A percentile compares a stretch with the other conserved stretches of the same genome.
Evolutionary conservation across 2,329 filamentous ascomycete species (phyloP).

Genomic region (Penicillium hordei): DNA sequence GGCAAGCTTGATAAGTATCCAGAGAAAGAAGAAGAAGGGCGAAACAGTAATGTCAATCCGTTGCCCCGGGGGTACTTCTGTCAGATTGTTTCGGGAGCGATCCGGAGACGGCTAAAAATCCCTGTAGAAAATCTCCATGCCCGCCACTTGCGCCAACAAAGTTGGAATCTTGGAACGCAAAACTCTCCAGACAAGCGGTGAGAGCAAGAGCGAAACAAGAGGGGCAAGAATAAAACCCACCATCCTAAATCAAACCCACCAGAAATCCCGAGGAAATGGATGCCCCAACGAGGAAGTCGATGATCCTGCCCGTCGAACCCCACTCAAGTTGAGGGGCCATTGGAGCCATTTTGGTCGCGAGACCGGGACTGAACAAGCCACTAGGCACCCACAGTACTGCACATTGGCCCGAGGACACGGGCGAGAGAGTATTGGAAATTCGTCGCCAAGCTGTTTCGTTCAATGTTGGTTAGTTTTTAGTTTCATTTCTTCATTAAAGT

Average conservation of each 20-base stretch:
- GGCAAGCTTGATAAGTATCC: not conserved
- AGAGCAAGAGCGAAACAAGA: conserved; percentile 7
- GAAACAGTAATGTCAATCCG: not conserved
- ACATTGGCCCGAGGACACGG: conserved; percentile 11
- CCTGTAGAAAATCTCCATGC: conserved; percentile 11
- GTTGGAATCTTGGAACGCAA: not conserved
- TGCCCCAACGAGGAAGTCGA: conserved; percentile 22
- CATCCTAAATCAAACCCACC: conserved; percentile 12
- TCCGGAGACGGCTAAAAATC: conserved; percentile 2
- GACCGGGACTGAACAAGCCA: conserved; percentile 18
- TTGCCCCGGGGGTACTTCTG: conserved; percentile 8
- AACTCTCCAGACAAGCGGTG: conserved; percentile 25
- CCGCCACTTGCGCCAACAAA: not conserved
- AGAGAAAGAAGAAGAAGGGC: not conserved
- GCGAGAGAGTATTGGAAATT: conserved; percentile 9
- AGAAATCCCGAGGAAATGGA: conserved; percentile 23
- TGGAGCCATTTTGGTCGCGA: conserved; percentile 7
- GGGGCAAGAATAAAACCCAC: conserved; percentile 11
- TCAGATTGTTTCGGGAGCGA: not conserved
- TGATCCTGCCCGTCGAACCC: conserved; percentile 24
- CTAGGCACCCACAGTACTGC: conserved; percentile 17
- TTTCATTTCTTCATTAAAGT: conserved; percentile 12
- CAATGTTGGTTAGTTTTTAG: not conserved
- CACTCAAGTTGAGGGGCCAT: conserved; percentile 17
- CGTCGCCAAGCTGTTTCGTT: conserved; percentile 2